Evolutionary conservation across 2,329 filamentous ascomycete genomes (phyloP).

Genomic region (Neopestalotiopsis clavispora): DNA sequence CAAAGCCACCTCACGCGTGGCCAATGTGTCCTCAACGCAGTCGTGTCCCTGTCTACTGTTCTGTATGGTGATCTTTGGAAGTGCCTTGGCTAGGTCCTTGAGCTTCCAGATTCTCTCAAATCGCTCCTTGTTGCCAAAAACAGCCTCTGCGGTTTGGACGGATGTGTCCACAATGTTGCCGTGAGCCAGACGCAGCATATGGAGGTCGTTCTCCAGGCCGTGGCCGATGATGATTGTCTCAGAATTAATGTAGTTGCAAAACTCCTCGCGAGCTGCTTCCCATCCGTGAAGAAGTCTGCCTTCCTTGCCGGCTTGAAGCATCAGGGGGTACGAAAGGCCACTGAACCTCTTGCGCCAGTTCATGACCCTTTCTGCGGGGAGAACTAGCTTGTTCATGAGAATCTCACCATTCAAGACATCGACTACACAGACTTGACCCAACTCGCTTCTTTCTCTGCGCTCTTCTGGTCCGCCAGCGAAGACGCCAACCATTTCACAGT

Average conservation of each 20-base stretch:
- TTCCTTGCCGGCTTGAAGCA: slow-evolving; percentile 29
- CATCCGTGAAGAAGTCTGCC: slow-evolving; percentile 44
- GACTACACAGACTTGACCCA: slow-evolving; percentile 34
- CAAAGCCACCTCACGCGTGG: slow-evolving; percentile 52
- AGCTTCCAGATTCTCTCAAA: slow-evolving; percentile 38
- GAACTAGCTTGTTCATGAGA: slow-evolving; percentile 48
- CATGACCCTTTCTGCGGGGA: slow-evolving; percentile 36
- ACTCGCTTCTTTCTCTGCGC: slow-evolving; percentile 22
- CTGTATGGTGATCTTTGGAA: slow-evolving; percentile 43
- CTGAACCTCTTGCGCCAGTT: slow-evolving; percentile 42
- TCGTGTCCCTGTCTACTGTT: slow-evolving; percentile 45
- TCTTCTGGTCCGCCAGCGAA: neutral
- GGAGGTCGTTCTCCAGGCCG: slow-evolving; percentile 48
- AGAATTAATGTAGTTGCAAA: slow-evolving; percentile 47
- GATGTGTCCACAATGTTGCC: slow-evolving; percentile 48
- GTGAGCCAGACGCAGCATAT: slow-evolving; percentile 48
- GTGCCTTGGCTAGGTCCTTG: slow-evolving; percentile 37
- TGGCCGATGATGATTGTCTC: slow-evolving; percentile 56
- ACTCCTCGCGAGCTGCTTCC: slow-evolving; percentile 43
- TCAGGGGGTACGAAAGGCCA: slow-evolving; percentile 41
- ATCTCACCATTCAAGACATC: slow-evolving; percentile 53
- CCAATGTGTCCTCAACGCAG: slow-evolving; percentile 54
- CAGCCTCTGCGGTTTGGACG: slow-evolving; percentile 43
- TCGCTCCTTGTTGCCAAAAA: slow-evolving; percentile 26
- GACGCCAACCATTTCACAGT: slow-evolving; percentile 54